Evolutionary conservation across 345 rosid genomes (phyloP).

Genomic region (Xanthoceras sorbifolium): DNA sequence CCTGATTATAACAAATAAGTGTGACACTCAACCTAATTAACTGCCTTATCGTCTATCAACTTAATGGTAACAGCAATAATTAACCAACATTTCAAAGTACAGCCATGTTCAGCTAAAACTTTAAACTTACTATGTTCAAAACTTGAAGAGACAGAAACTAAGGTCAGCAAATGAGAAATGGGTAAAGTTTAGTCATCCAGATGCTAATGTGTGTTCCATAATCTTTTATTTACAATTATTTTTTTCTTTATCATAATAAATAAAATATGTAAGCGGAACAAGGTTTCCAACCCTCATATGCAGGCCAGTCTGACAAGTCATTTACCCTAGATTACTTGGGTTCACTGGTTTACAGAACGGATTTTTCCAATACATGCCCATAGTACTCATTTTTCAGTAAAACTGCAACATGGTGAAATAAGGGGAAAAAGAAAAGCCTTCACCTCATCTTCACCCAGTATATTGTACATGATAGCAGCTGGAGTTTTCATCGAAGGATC

Average conservation of each 20-base stretch:
- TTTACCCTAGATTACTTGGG: neutral
- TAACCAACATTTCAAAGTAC: neutral
- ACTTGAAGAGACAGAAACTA: neutral
- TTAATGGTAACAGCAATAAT: conserved; percentile 4
- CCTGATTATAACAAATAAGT: conserved; percentile 42
- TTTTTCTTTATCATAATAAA: too few relatives aligned
- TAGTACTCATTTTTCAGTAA: neutral
- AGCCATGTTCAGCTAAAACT: neutral
- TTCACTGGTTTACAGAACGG: neutral
- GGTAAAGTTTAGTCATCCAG: neutral
- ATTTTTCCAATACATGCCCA: neutral
- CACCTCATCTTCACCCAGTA: conserved; percentile 95
- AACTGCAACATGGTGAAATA: neutral
- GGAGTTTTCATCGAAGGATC: conserved; percentile 97
- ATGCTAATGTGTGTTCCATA: neutral
- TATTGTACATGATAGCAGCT: conserved; percentile 83
- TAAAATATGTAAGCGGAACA: neutral
- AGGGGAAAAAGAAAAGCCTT: conserved; percentile 5
- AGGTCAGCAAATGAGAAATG: neutral
- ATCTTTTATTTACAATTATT: too few relatives aligned
- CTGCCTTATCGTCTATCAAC: neutral
- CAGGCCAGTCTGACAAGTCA: neutral
- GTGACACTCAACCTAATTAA: conserved; percentile 1
- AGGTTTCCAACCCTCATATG: neutral
- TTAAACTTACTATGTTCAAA: neutral